These are phyloP conservation scores for Hypoxylon sp. DNA, from an alignment of 2,329 filamentous ascomycete species.

Conservation along the genomic window DNA sequence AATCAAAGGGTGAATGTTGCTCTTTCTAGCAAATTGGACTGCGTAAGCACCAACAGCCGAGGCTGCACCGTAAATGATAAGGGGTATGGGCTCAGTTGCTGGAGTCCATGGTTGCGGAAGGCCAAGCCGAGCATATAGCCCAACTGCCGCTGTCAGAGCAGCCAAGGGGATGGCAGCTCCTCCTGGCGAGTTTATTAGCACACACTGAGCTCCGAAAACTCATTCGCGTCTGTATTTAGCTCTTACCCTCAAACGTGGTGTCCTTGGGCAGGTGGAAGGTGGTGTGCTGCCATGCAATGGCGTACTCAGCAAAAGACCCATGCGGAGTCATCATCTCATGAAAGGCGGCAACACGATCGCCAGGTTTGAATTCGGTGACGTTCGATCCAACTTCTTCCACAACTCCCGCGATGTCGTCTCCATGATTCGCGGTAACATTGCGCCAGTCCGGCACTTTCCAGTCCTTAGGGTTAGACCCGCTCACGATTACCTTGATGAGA, in stretches of 20 bases:
- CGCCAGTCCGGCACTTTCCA: conserved; percentile 57
- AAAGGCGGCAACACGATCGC: conserved; percentile 65
- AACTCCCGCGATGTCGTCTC: conserved; percentile 70
- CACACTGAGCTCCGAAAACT: neutral
- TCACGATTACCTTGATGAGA: conserved; percentile 60
- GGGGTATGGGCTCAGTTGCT: conserved; percentile 52
- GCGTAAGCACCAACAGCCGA: conserved; percentile 71
- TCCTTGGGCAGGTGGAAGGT: conserved; percentile 68
- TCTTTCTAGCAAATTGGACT: conserved; percentile 67
- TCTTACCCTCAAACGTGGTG: conserved; percentile 64
- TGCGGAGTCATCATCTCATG: conserved; percentile 65
- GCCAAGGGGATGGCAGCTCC: conserved; percentile 70
- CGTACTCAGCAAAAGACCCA: conserved; percentile 74
- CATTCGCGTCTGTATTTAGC: neutral
- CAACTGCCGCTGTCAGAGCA: conserved; percentile 67
- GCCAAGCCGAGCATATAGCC: conserved; percentile 62
- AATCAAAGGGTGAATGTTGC: conserved; percentile 74
- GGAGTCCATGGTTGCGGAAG: conserved; percentile 66
- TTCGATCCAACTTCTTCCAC: conserved; percentile 68
- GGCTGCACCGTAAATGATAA: conserved; percentile 68
- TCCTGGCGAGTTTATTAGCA: conserved; percentile 55
- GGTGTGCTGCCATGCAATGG: conserved; percentile 67
- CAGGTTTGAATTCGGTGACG: conserved; percentile 69
- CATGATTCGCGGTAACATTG: conserved; percentile 58
- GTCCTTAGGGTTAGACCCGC: conserved; percentile 65